These are phyloP conservation scores for Penicillium paxilli DNA, from an alignment of 495 filamentous ascomycete genomes.

Conservation along the genomic window DNA sequence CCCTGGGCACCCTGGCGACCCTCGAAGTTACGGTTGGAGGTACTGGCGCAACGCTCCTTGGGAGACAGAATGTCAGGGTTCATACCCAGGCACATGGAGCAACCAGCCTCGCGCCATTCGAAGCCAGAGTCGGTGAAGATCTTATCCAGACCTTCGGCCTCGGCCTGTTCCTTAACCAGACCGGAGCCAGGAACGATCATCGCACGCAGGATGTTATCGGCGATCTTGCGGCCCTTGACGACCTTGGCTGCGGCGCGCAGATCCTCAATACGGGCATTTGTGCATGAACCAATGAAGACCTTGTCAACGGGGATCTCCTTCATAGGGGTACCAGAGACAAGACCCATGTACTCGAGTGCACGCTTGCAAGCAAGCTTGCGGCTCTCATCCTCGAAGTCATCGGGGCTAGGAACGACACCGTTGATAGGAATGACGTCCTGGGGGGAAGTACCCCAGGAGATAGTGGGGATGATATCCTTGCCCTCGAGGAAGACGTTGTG, in stretches of 20 bases:
- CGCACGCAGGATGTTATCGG: constrained; percentile 83
- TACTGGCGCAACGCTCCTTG: constrained; percentile 89
- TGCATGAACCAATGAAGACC: constrained; percentile 98
- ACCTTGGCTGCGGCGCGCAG: constrained; percentile 83
- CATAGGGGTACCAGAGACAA: constrained; percentile 81
- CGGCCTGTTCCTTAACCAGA: constrained; percentile 89
- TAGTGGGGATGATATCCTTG: constrained; percentile 89
- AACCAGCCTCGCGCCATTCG: constrained; percentile 97
- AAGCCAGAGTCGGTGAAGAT: constrained; percentile 91
- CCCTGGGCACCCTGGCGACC: constrained; percentile 92
- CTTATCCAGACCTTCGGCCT: constrained; percentile 85
- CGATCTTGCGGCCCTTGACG: constrained; percentile 82
- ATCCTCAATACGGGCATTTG: constrained; percentile 96
- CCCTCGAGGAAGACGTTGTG: constrained; percentile 82
- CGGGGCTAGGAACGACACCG: constrained; percentile 83
- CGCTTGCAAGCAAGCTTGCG: constrained; percentile 77
- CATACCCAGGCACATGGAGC: constrained; percentile 99
- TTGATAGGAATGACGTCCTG: constrained; percentile 95
- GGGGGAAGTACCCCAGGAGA: constrained; percentile 96
- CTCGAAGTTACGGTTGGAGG: constrained; percentile 97
- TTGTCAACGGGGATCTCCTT: constrained; percentile 90
- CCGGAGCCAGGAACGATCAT: constrained; percentile 97
- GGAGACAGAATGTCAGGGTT: constrained; percentile 98
- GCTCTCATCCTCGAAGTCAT: constrained; percentile 73
- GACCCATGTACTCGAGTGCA: constrained; percentile 95